phyloP scores from a whole-genome alignment of 306 rosid species.

The Prunus campanulata region DNA sequence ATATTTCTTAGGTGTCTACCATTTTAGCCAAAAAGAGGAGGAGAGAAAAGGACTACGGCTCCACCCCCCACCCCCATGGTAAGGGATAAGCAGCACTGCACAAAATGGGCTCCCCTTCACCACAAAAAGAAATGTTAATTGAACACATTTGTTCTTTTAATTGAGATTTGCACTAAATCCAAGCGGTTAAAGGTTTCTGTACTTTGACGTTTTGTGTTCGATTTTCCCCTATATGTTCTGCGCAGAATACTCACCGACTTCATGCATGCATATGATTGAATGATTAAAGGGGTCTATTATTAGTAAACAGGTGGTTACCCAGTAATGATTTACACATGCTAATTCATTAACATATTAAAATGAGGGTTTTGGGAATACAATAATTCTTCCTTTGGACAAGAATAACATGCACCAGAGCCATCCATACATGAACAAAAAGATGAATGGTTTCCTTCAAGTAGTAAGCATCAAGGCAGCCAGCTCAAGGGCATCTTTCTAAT shows the following conservation, averaged over 20 bases:
- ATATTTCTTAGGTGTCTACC: not conserved
- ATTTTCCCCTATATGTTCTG: not conserved
- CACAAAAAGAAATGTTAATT: not conserved
- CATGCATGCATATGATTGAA: not conserved
- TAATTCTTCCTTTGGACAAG: not conserved
- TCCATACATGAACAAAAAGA: not conserved
- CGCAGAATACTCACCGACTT: not conserved
- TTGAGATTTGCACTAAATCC: not conserved
- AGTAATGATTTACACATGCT: not conserved
- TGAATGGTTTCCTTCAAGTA: not conserved
- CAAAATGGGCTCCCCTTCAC: not conserved
- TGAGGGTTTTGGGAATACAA: not conserved
- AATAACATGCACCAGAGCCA: not conserved
- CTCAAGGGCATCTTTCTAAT: not conserved
- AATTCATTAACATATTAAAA: not conserved
- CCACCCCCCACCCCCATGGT: not conserved
- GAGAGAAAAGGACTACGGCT: not conserved
- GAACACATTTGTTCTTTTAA: too few species aligned
- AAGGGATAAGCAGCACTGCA: not conserved
- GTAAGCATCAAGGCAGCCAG: not conserved
- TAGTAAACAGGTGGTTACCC: not conserved
- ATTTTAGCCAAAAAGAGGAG: not conserved
- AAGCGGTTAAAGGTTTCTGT: not conserved
- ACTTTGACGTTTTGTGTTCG: not conserved
- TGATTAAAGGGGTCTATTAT: not conserved